Evolutionary conservation across 2,329 filamentous ascomycete genomes (phyloP).

Genomic region (Fusarium falciforme): DNA sequence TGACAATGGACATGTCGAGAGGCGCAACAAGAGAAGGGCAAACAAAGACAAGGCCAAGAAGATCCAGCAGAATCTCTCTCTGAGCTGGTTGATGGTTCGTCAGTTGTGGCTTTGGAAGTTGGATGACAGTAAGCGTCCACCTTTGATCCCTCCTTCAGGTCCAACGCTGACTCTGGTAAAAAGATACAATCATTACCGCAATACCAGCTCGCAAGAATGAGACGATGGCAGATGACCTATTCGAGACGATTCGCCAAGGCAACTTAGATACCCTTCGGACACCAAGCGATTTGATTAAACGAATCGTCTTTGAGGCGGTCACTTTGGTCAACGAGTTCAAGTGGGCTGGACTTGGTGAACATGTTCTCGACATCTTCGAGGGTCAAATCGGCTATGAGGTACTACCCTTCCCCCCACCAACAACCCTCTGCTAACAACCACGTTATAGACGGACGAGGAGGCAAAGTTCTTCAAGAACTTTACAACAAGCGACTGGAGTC

Average conservation of each 20-base stretch:
- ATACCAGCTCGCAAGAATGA: not conserved
- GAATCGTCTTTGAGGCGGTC: not conserved
- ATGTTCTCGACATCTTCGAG: not conserved
- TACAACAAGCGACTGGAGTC: not conserved
- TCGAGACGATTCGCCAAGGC: not conserved
- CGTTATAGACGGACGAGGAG: not conserved
- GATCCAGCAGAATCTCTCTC: not conserved
- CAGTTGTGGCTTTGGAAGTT: not conserved
- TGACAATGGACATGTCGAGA: not conserved
- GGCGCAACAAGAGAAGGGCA: not conserved
- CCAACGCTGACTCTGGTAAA: too few relatives aligned
- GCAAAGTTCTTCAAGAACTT: not conserved
- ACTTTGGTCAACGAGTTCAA: not conserved
- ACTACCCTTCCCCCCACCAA: accelerated
- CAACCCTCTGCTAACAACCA: not conserved
- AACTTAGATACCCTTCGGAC: not conserved
- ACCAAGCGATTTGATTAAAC: not conserved
- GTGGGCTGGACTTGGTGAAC: not conserved
- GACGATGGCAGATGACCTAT: not conserved
- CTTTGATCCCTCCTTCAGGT: too few relatives aligned
- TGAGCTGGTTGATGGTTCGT: not conserved
- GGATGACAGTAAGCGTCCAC: not conserved
- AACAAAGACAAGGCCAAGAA: not conserved
- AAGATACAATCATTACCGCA: not conserved
- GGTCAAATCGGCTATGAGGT: not conserved